These are phyloP conservation scores for Metschnikowia vanudenii DNA, from an alignment of 805 yeast species.

Conservation along the genomic window DNA sequence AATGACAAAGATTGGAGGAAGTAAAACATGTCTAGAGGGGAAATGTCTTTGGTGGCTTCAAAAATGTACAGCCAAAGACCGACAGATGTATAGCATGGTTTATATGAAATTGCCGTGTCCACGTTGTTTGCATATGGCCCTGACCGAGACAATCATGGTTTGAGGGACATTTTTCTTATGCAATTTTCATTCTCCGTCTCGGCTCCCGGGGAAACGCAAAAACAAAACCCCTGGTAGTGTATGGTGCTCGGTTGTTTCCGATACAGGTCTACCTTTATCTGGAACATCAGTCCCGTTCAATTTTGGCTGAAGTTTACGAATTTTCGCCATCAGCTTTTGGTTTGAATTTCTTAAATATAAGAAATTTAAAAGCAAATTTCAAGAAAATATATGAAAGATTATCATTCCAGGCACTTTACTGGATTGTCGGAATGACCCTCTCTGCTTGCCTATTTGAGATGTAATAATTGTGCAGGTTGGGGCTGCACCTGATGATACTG, in stretches of 20 bases:
- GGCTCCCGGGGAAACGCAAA: background rate
- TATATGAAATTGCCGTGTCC: no score
- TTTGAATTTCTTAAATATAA: no score
- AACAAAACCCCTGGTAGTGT: no score
- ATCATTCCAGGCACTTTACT: background rate
- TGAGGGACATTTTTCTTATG: no score
- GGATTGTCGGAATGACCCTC: no score
- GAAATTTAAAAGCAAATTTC: background rate
- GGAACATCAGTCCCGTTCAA: background rate
- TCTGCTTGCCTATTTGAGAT: background rate
- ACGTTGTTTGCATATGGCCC: background rate
- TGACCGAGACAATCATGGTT: background rate
- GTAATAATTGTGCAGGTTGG: background rate
- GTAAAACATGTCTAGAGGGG: background rate
- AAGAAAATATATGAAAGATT: background rate
- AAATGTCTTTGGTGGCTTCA: no score
- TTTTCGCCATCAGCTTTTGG: background rate
- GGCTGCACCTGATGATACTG: background rate
- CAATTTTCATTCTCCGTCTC: background rate
- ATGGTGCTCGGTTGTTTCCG: background rate
- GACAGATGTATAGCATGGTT: no score
- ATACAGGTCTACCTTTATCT: background rate
- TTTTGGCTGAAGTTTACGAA: background rate
- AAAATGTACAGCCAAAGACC: no score
- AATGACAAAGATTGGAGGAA: conserved; percentile 5